Base-by-base conservation (phyloP, 2,329 filamentous ascomycete species). In the Epichloe hybrida region DNA sequence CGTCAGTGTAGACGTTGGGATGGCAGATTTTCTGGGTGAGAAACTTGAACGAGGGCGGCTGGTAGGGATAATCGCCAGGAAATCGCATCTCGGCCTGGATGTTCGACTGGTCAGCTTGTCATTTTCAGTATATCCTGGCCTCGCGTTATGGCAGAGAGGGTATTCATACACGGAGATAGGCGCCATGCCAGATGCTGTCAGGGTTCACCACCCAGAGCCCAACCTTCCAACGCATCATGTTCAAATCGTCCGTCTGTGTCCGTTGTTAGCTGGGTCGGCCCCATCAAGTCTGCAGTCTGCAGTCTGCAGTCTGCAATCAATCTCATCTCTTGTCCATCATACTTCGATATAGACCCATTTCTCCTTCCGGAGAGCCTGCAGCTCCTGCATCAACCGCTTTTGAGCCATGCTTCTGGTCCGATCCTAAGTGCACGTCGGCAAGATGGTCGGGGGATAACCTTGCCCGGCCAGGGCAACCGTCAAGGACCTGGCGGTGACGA, bases 261-360 rank as follows among this genome's bases (percentile, higher is more conserved):
- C 17, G 12, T 38, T 15, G 46, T 50, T 36, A 51, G 52, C 44
- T 8, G 11, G 31, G 15, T 9, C 9, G 9, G 3, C 31, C 6
- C 12, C 23, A 15, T 7, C 13, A 13, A 43, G 40, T 20, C 23
- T 27, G 6, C 23, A 40, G 13, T 20, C 9, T 21, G 7, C 38
- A 38, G 17, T 17, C 17, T 17, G 17, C 17, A 17, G 17, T 17
- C 17, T 17, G 17, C 17, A 17, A 44, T 31, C 27, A 38, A 43
- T 12, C n/a, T 8, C 40, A 12, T 42, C 3, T 42, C n/a, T 5
- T 12, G 46, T 50, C 62, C 77, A 38, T 21, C 46, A 55, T 68
- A 89, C 86, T 65, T 94, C 86, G 58, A 96, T 88, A 59, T 91
- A 81, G 17, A 95, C 85, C 91, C 91, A 98, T 65, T 88, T 88